Evolutionary conservation across 2,329 filamentous ascomycete genomes (phyloP).

Genomic region (Talaromyces sp.): DNA sequence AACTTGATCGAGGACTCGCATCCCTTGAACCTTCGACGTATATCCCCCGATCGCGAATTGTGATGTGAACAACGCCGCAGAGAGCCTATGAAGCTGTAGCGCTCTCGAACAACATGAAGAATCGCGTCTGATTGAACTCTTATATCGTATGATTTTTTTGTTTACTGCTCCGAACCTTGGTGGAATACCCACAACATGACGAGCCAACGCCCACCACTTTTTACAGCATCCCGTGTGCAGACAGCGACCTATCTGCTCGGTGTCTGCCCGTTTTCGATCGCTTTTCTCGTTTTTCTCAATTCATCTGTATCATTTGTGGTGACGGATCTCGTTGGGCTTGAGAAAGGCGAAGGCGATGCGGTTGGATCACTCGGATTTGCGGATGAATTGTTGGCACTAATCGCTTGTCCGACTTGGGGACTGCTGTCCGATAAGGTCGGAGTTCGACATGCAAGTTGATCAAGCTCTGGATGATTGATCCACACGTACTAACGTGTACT

Average conservation of each 20-base stretch:
- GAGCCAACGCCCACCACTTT: slow-evolving; percentile 34
- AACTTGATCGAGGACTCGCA: background rate
- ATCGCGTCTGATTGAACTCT: background rate
- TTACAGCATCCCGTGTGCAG: slow-evolving; percentile 57
- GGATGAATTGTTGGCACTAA: slow-evolving; percentile 47
- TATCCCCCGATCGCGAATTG: background rate
- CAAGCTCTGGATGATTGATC: background rate
- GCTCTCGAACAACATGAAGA: slow-evolving; percentile 4
- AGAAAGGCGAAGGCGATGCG: slow-evolving; percentile 55
- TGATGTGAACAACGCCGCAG: background rate
- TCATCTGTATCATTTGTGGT: slow-evolving; percentile 62
- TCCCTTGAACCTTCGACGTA: background rate
- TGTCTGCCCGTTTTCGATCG: slow-evolving; percentile 62
- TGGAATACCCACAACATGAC: slow-evolving; percentile 27
- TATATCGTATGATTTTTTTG: background rate
- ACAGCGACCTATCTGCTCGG: slow-evolving; percentile 58
- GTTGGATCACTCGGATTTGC: slow-evolving; percentile 54
- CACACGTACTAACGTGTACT: background rate
- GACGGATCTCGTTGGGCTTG: slow-evolving; percentile 58
- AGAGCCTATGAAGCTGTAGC: background rate
- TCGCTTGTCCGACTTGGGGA: slow-evolving; percentile 50
- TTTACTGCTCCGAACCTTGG: background rate
- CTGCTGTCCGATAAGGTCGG: slow-evolving; percentile 49
- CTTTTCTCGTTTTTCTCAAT: slow-evolving; percentile 64
- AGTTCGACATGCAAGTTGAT: slow-evolving; percentile 43